A percentile compares a stretch with the other conserved stretches of the same genome.
Conservation (phyloP, 305 asterid genomes). For the Fraxinus dipetala region DNA sequence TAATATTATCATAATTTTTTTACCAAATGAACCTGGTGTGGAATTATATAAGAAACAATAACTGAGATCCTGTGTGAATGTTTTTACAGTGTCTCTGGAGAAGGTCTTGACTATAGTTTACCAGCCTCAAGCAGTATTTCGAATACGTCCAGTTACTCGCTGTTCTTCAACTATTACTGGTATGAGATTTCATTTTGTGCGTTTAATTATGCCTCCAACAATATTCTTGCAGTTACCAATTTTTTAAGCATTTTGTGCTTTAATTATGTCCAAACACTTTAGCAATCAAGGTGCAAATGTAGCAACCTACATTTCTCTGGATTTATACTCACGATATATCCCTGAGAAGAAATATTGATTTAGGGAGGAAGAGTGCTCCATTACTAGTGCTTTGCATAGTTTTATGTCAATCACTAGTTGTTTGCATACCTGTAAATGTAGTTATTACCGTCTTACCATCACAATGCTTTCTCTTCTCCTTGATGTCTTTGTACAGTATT, state of each 20-base stretch:
- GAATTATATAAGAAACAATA: constrained; percentile 17
- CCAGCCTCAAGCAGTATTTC: constrained; percentile 95
- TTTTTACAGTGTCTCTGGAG: constrained; percentile 87
- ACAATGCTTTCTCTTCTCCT: background rate
- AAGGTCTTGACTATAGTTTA: constrained; percentile 76
- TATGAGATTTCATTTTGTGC: constrained; percentile 17
- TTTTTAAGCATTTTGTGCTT: no score
- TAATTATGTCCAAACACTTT: background rate
- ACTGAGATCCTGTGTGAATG: constrained; percentile 17
- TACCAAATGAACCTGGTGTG: background rate
- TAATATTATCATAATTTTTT: background rate
- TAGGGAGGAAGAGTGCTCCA: background rate
- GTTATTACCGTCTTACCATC: background rate
- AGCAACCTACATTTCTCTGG: background rate
- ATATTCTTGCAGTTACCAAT: background rate
- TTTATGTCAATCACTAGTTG: background rate
- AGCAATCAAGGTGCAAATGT: background rate
- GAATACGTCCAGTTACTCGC: constrained; percentile 88
- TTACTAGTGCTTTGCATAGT: background rate
- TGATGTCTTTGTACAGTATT: background rate
- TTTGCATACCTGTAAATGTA: background rate
- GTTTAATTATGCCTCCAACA: constrained; percentile 1
- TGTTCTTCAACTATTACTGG: constrained; percentile 93
- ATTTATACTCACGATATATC: background rate
- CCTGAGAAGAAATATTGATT: background rate